Evolutionary conservation across 768 basidiomycete species (phyloP), one percentile per base, ranked within the genome.

Genomic region (Pisolithus albus): DNA sequence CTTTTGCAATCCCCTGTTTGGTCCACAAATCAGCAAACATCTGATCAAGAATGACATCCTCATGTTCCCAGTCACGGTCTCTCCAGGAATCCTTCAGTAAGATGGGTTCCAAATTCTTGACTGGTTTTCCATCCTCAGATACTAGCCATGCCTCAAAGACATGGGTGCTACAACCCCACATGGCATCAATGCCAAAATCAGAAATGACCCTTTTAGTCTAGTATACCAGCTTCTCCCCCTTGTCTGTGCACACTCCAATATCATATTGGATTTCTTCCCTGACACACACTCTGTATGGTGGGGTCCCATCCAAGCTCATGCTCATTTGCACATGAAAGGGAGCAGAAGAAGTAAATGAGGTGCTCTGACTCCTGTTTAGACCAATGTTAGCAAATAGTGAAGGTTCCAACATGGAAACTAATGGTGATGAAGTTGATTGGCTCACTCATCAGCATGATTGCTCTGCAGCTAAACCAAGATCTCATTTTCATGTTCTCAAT

Each of bases 271-370:
- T 18, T 9, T 36, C 4, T 10, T 13, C 11, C 19, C 11, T 10
- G 18, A 7, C 10, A 16, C 26, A 50, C 49, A 8, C 30, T 10
- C 16, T 24, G 24, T 26, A 42, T 32, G 23, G 23, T 51, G 5
- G 50, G 50, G 21, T 51, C 50, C 50, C 50, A 51, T 13, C 50
- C 42, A 4, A 43, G 41, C 9, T 51, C 42, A 18, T 42, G 40
- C 28, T 45, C 34, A 1, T 43, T 23, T 3, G 28, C 50, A 37
- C 34, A 51, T 5, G 30, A 23, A 6, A 45, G 21, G 18, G 42
- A 18, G 21, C 39, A 45, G 18, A 51, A 28, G 32, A 42, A 36
- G 34, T 44, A 38, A 7, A 51, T 44, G 5, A 51, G 18, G n/a
- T 18, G 32, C 7, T 15, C 26, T 5, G 46, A 5, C 13, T 15